Evolutionary conservation across 345 rosid genomes (phyloP), one percentile per base, ranked within the genome.

Genomic region (Viola odorata): DNA sequence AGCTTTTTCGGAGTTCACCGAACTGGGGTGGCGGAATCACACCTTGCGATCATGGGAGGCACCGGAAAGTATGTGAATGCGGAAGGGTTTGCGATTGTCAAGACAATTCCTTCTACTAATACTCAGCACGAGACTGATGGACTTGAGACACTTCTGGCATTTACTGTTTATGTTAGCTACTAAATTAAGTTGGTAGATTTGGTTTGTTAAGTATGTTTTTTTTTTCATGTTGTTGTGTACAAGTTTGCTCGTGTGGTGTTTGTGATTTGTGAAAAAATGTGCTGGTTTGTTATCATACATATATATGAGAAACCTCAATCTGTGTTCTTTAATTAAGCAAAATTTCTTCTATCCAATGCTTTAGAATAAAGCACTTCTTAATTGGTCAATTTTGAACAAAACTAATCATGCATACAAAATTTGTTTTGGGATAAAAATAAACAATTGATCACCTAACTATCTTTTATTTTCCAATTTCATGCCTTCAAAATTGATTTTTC

Each of bases 11-110:
- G 96, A 37, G 88, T 89, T 58, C 89, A 81, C 16, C 68, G 79
- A 57, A 85, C 85, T 1, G 90, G 81, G 2, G 85, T 67, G 36
- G 85, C 96, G 0, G 96, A 89, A 66, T 89, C 96, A 3, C 96
- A 85, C 72, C 66, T 89, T 50, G 83, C 91, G 3, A 66, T 92
- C 58, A 89, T 85, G 96, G 98, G 94, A 42, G 98, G 96, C 10
- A 91, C 96, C 0, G 96, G 98, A 10, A 87, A 83, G 68, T 83
- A 80, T 72, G 89, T 83, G 53, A 85, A 89, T 70, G 90, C 90
- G 2, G 75, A 76, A 58, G 98, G 94, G 0, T 85, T 61, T 39
- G 91, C 98, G 4, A 73, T 80, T 44, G 70, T 89, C 16, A 85
- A 89, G 77, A 85, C 91, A 5, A 74, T 84, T 62, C 78, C 90